Evolutionary conservation across 768 basidiomycete genomes (phyloP), one percentile per base, ranked within the genome.

Genomic region (Tulasnella sp.): DNA sequence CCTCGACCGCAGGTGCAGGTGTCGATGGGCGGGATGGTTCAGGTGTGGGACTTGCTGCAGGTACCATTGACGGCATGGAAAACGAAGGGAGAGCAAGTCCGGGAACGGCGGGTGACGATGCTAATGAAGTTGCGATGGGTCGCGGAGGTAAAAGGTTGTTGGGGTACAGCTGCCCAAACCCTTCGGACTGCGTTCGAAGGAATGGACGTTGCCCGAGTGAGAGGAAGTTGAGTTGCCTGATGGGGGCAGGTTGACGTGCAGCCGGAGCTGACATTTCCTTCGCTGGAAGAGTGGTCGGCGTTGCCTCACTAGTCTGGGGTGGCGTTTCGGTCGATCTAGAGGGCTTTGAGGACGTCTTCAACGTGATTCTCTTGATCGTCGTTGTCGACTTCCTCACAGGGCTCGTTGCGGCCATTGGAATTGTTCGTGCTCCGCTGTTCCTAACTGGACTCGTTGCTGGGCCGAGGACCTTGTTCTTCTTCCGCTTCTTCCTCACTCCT

Each of bases 211-310:
- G 25, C 2, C 36, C 54, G 8, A 74, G 54, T 25, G 73, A 74
- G 12, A 74, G 49, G 52, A 74, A 74, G 52, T 74, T 74, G 29
- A 74, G 52, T 36, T 42, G 42, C 49, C 73, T 52, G 49, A 74
- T 37, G 36, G 45, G 45, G n/a, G 37, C 49, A 2, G 72, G 72
- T 73, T 25, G 29, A 22, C 37, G 25, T 5, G 42, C 34, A 49
- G 45, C 25, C 34, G 29, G 29, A 34, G 25, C 54, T 6, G 42
- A 37, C 25, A 19, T 22, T 42, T 52, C 71, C 22, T 37, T 72
- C 49, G 2, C 34, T 11, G 31, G 14, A 49, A 19, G 9, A 22
- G 45, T 15, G 12, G 15, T 29, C 54, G 36, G 42, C 4, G 37
- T 39, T 1, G 36, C 34, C 37, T 42, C 31, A 14, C 22, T 34